Evolutionary conservation across 2,329 filamentous ascomycete genomes (phyloP).

Genomic region (Neodidymelliopsis sp.): DNA sequence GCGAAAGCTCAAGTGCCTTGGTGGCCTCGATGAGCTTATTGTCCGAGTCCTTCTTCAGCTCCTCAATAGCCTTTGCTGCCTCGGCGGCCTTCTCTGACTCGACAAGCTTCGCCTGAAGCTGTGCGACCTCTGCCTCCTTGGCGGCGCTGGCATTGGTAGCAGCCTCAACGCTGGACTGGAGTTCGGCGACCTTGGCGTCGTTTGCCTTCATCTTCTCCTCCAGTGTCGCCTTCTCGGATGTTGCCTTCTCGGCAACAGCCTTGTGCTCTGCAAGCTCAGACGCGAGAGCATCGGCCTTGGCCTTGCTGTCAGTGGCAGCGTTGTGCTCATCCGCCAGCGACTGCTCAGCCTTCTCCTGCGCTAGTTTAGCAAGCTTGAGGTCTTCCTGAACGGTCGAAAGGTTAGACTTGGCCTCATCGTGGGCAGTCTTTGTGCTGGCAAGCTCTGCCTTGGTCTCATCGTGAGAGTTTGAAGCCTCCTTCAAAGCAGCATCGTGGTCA

Average conservation of each 20-base stretch:
- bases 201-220: slow-evolving; percentile 36
- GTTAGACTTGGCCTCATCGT: slow-evolving; percentile 16
- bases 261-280: slow-evolving; percentile 34
- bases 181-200: slow-evolving; percentile 32
- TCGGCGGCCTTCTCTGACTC: slow-evolving; percentile 24
- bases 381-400: slow-evolving; percentile 17
- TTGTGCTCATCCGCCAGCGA: slow-evolving; percentile 26
- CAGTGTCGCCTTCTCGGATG: slow-evolving; percentile 29
- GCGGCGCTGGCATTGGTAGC: slow-evolving; percentile 24
- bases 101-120: slow-evolving; percentile 28
- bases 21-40: slow-evolving; percentile 19
- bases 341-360: slow-evolving; percentile 16
- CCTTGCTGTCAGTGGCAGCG: slow-evolving; percentile 26
- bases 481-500: slow-evolving; percentile 27
- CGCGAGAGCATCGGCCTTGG: slow-evolving; percentile 24
- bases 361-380: slow-evolving; percentile 19
- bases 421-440: slow-evolving; percentile 16
- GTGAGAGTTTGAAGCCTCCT: slow-evolving; percentile 24
- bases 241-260: slow-evolving; percentile 30
- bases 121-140: slow-evolving; percentile 26
- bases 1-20: slow-evolving; percentile 17
- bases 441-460: slow-evolving; percentile 24
- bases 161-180: slow-evolving; percentile 28
- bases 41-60: slow-evolving; percentile 19
- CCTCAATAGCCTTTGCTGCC: slow-evolving; percentile 27